A percentile compares a stretch with the other conserved stretches of the same genome.
Evolutionary conservation across 2,329 filamentous ascomycete species (phyloP).

Genomic region (Aureobasidium uvarum): DNA sequence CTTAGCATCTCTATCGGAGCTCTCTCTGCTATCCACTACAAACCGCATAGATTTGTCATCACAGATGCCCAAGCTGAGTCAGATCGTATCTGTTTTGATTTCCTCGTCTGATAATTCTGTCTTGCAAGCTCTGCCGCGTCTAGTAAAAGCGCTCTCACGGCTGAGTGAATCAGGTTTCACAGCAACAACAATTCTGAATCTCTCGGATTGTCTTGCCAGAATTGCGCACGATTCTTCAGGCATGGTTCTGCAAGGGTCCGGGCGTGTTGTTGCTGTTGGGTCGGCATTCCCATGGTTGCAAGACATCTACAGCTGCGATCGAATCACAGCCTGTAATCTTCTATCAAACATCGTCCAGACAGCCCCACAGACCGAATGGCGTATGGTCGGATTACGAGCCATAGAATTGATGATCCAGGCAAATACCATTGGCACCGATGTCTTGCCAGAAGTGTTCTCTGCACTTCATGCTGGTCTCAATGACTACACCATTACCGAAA

Average conservation of each 20-base stretch:
- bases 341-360: conserved; percentile 28
- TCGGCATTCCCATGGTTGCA: conserved; percentile 34
- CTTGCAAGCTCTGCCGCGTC: conserved; percentile 31
- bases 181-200: not conserved
- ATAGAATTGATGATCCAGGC: conserved; percentile 35
- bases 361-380: conserved; percentile 44
- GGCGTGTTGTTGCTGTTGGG: conserved; percentile 48
- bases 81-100: conserved; percentile 30
- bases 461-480: conserved; percentile 55
- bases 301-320: not conserved
- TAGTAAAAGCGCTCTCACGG: conserved; percentile 29
- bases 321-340: not conserved
- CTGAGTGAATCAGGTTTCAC: conserved; percentile 29
- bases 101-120: conserved; percentile 35
- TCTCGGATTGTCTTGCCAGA: conserved; percentile 36
- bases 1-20: conserved; percentile 31
- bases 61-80: not conserved
- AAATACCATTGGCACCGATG: conserved; percentile 14
- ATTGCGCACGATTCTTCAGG: conserved; percentile 42
- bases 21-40: conserved; percentile 3
- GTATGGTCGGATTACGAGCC: conserved; percentile 45
- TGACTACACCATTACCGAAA: conserved; percentile 86
- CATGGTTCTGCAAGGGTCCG: conserved; percentile 43
- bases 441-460: conserved; percentile 33
- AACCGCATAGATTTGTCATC: not conserved